Evolutionary conservation across 2,329 filamentous ascomycete species (phyloP), one percentile per base, ranked within the genome.

Genomic region (Hirsutella minnesotensis): DNA sequence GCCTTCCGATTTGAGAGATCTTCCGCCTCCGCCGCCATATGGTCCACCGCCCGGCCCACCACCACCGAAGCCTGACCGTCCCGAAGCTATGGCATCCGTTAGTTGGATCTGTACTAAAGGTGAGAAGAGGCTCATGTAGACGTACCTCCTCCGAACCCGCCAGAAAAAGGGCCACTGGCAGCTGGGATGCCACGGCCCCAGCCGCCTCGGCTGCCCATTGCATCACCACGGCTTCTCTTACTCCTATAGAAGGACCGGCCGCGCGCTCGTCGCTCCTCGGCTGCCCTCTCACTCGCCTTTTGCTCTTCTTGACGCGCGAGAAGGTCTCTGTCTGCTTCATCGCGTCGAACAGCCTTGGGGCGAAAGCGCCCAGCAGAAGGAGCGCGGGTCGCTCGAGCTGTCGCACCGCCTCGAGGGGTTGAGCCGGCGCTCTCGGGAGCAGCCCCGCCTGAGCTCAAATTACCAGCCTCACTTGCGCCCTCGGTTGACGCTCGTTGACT

Each of bases 271-370:
- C 58, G 56, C 53, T 66, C 64, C 20, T 64, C 64, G 4, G 64
- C 63, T 4, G 60, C 63, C 39, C 62, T 58, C 39, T 65, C 62
- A 29, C 48, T 61, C 2, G 65, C 63, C 47, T 68, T 69, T 44
- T 66, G 59, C 42, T 65, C 60, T 46, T 69, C 66, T 42, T 65
- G 60, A 12, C 64, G 59, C 38, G 70, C 70, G 9, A 73, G 55
- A 40, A 51, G 63, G 42, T 70, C 67, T 52, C 70, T 60, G 41
- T 72, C 68, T 7, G 66, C 64, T 43, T 72, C 69, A 56, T 73
- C 68, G 63, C 70, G 60, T 42, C 70, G 64, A 39, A 72, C 53
- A 45, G 66, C 69, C 49, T 65, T 72, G 24, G 70, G 70, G 41
- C 63, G 64, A 41, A 73, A 72, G 31, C 70, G 62, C 33, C 60